These are phyloP conservation scores for Zasmidium citrigriseum DNA, from an alignment of 2,329 filamentous ascomycete genomes.

Conservation along the genomic window DNA sequence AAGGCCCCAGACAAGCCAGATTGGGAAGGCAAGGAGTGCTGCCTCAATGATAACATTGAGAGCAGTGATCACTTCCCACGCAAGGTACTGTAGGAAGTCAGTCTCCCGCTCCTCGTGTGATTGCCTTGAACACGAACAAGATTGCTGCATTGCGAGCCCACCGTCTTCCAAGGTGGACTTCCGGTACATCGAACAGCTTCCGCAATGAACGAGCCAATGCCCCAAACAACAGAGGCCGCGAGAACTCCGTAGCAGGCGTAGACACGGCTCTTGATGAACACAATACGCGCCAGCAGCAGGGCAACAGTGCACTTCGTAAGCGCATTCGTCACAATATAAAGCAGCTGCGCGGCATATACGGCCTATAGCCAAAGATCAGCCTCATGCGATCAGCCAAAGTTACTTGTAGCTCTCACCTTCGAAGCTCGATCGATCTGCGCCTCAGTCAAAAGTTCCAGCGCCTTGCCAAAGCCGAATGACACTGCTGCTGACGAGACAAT, in stretches of 20 bases:
- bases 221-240: slow-evolving; percentile 19
- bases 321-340: slow-evolving; percentile 25
- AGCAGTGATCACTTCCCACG: slow-evolving; percentile 25
- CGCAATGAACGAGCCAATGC: slow-evolving; percentile 19
- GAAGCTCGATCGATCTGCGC: slow-evolving; percentile 15
- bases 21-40: slow-evolving; percentile 23
- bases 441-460: slow-evolving; percentile 17
- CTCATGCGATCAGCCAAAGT: background rate
- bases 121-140: slow-evolving; percentile 6
- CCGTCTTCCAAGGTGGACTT: slow-evolving; percentile 18
- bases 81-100: slow-evolving; percentile 9
- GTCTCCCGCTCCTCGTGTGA: background rate
- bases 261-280: slow-evolving; percentile 24
- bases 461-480: slow-evolving; percentile 26
- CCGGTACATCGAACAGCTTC: slow-evolving; percentile 19
- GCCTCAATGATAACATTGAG: slow-evolving; percentile 26
- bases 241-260: slow-evolving; percentile 23
- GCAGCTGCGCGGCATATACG: slow-evolving; percentile 24
- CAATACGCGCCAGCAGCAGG: slow-evolving; percentile 26
- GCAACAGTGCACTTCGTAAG: slow-evolving; percentile 26
- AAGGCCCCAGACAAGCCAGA: slow-evolving; percentile 27
- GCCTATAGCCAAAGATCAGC: slow-evolving; percentile 13
- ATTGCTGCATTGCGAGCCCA: slow-evolving; percentile 21
- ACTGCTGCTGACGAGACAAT: slow-evolving; percentile 23
- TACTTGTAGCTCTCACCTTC: slow-evolving; percentile 15